Evolutionary conservation across 169 alveolate species (phyloP).

Genomic region (Besnoitia besnoiti): DNA sequence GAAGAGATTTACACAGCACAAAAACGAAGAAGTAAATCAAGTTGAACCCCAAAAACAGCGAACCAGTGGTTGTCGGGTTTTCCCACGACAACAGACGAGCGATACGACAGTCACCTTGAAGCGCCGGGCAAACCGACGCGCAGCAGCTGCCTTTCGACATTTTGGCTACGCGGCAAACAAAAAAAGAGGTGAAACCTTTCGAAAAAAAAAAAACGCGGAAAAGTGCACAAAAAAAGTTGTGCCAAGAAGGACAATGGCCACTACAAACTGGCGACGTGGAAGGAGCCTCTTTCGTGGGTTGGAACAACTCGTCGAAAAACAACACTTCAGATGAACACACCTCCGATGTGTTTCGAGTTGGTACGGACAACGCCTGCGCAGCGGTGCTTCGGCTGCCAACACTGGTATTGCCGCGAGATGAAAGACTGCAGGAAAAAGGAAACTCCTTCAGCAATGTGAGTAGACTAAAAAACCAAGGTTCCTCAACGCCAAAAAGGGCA

Average conservation of each 20-base stretch:
- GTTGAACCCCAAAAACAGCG: constrained; percentile 54
- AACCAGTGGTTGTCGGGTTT: background rate
- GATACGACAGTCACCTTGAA: background rate
- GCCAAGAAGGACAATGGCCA: background rate
- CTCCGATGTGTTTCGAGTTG: too few species aligned
- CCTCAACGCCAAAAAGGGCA: background rate
- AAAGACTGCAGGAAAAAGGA: background rate
- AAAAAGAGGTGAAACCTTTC: too few species aligned
- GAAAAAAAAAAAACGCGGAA: background rate
- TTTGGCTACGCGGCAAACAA: background rate
- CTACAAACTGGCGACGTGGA: background rate
- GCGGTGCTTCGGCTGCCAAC: too few species aligned
- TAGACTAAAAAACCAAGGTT: background rate
- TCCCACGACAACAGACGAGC: constrained; percentile 11
- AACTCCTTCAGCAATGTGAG: background rate
- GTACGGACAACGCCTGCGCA: too few species aligned
- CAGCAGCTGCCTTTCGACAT: background rate
- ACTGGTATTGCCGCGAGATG: background rate
- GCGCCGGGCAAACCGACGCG: background rate
- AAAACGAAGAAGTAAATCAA: constrained; percentile 58
- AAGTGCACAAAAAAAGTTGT: background rate
- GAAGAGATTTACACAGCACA: constrained; percentile 57
- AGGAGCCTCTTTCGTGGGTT: background rate
- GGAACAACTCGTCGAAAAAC: too few species aligned
- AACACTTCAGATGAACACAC: background rate